Conservation (phyloP, 2,329 filamentous ascomycete species). For the Leptographium procerum region DNA sequence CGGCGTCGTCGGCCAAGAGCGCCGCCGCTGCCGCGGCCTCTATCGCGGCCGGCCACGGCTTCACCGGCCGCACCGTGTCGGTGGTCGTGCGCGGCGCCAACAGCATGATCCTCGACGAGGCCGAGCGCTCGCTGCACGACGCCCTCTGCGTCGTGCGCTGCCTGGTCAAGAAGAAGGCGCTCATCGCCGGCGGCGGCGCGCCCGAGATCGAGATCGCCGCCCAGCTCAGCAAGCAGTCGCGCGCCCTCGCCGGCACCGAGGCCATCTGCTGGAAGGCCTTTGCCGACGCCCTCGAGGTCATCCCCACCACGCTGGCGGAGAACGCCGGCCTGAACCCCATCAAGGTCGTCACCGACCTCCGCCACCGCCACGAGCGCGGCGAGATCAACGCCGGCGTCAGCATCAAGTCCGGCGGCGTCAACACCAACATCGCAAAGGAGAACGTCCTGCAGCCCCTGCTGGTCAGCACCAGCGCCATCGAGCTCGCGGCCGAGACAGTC, state of each 20-base stretch:
- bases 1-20: neutral
- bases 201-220: slow-evolving; percentile 95
- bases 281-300: slow-evolving; percentile 92
- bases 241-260: slow-evolving; percentile 79
- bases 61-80: slow-evolving; percentile 72
- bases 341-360: slow-evolving; percentile 92
- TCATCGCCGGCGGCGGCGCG: slow-evolving; percentile 92
- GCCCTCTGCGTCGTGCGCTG: slow-evolving; percentile 96
- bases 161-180: slow-evolving; percentile 98
- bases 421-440: slow-evolving; percentile 92
- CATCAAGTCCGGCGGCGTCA: slow-evolving; percentile 95
- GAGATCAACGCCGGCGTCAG: slow-evolving; percentile 95
- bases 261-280: slow-evolving; percentile 99
- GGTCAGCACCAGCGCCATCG: slow-evolving; percentile 94
- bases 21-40: slow-evolving; percentile 2
- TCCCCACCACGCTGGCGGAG: slow-evolving; percentile 92
- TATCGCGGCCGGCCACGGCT: slow-evolving; percentile 28
- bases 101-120: slow-evolving; percentile 87
- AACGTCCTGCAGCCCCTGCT: slow-evolving; percentile 92
- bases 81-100: slow-evolving; percentile 94
- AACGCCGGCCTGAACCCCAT: slow-evolving; percentile 97
- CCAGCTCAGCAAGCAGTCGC: slow-evolving; percentile 68
- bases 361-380: slow-evolving; percentile 87
- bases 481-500: slow-evolving; percentile 93
- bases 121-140: slow-evolving; percentile 91